Base-by-base conservation (phyloP, 2,329 filamentous ascomycete genomes). In the Penicillium thymicola region DNA sequence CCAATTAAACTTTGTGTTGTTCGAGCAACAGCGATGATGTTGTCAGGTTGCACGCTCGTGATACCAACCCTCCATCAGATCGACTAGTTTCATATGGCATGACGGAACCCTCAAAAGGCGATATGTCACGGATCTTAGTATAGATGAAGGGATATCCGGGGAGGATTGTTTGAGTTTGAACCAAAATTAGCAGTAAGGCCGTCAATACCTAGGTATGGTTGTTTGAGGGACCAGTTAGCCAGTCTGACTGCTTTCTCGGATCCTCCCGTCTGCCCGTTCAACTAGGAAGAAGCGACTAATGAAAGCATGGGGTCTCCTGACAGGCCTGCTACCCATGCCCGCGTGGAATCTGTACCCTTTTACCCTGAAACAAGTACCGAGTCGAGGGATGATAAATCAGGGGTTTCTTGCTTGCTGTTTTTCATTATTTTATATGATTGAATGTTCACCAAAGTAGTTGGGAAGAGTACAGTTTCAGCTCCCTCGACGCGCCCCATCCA, bases 241-340 rank as follows among this genome's bases (percentile, higher is more conserved):
- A 45, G n/a, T 46, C 41, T 50, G 21, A 25, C 27, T n/a, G 23
- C 47, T 60, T 59, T 21, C n/a, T 32, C 57, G 58, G 57, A 54
- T 63, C 54, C 57, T 65, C n/a, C 40, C 50, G 37, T 32, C 43
- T 16, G n/a, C 32, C 11, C 37, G 25, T 50, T 32, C 37, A 41
- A 30, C 32, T 49, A 13, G 34, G 47, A 49, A 37, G 23, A 48
- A 32, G 37, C 18, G 21, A 58, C 58, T 60, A 64, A 64, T 61
- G 49, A 60, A 51, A 59, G 55, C 38, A 55, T 51, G 50, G 46
- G 55, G 63, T 62, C 63, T 64, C 57, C 63, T 65, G 62, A 64
- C 62, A 52, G 28, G 43, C 38, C 41, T 32, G 9, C 4, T 32
- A 23, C 32, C 37, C 28, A 32, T 51, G 48, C 34, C 48, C 27